These are phyloP conservation scores for Panellus pusillus DNA, from an alignment of 768 basidiomycete species.

Conservation along the genomic window DNA sequence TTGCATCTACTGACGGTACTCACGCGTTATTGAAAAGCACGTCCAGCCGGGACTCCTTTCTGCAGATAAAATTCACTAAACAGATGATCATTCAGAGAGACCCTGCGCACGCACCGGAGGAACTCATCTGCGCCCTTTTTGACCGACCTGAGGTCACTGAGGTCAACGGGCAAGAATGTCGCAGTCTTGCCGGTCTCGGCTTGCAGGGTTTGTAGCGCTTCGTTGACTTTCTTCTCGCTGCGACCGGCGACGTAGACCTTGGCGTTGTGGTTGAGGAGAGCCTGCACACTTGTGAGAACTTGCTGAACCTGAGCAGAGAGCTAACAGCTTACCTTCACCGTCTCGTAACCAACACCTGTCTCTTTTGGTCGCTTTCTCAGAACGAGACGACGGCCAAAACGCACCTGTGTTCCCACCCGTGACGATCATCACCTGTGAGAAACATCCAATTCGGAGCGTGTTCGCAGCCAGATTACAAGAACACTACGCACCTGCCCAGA, in stretches of 20 bases:
- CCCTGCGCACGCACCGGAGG: conserved; percentile 24
- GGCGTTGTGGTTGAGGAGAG: conserved; percentile 43
- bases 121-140: conserved; percentile 43
- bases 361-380: too few relatives aligned
- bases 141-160: conserved; percentile 42
- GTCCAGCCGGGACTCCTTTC: conserved; percentile 46
- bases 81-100: too few relatives aligned
- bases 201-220: conserved; percentile 41
- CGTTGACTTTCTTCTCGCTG: conserved; percentile 36
- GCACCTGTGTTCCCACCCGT: conserved; percentile 47
- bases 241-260: conserved; percentile 55
- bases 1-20: background rate
- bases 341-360: conserved; percentile 50
- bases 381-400: background rate
- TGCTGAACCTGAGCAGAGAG: background rate
- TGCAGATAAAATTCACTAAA: conserved; percentile 12
- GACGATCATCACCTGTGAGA: conserved; percentile 36
- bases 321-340: conserved; percentile 31
- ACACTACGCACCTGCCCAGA: conserved; percentile 31
- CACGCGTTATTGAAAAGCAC: conserved; percentile 46
- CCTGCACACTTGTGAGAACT: conserved; percentile 23
- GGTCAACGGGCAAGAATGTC: conserved; percentile 43
- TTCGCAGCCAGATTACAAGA: too few relatives aligned
- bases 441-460: background rate
- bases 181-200: conserved; percentile 42